Base-by-base conservation (phyloP, 176 grass and related monocot genomes). In the Avena insularis region DNA sequence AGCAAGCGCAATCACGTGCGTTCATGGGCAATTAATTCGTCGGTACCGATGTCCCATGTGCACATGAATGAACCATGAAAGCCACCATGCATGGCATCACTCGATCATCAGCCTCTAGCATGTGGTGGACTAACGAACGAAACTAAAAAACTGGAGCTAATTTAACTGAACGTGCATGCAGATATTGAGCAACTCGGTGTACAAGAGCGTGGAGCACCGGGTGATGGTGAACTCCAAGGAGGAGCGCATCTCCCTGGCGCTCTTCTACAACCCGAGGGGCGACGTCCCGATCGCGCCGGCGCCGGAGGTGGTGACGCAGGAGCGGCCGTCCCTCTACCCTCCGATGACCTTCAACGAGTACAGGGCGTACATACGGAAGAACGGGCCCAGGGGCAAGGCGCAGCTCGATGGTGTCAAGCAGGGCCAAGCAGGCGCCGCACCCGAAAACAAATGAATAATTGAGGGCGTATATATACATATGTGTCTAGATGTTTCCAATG, bases 261-360 rank as follows among this genome's bases (percentile, higher is more conserved):
- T 98, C 68, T 98, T 98, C 90, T 98, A 92, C 93, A 95, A 95
- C 87, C 96, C 96, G 2, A 83, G 77, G 31, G 82, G 84, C 25
- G 90, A 95, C 88, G 2, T 92, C 20, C 91, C 82, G 49, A 50
- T 98, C 5, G 82, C 81, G 31, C 93, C 96, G 27, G 92, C 82
- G 19, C 16, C 59, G 8, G 82, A 95, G 87, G 75, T 95, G 27
- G 68, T 92, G 48, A 80, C 88, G 16, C 56, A 20, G 31, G 86
- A 90, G n/a, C 83, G 84, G n/a, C 93, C 88, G 12, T 20, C 90
- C 11, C 92, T 94, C 48, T 98, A 98, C 78, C 88, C 71, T 9
- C 19, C 92, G 9, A 98, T 92, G 93, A 95, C 96, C 79, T 98
- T 90, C 79, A 40, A 87, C 36, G 84, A 98, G 83, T 98, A 98